These are phyloP conservation scores for Fusarium annulatum DNA, from an alignment of 2,329 filamentous ascomycete species.

Conservation along the genomic window DNA sequence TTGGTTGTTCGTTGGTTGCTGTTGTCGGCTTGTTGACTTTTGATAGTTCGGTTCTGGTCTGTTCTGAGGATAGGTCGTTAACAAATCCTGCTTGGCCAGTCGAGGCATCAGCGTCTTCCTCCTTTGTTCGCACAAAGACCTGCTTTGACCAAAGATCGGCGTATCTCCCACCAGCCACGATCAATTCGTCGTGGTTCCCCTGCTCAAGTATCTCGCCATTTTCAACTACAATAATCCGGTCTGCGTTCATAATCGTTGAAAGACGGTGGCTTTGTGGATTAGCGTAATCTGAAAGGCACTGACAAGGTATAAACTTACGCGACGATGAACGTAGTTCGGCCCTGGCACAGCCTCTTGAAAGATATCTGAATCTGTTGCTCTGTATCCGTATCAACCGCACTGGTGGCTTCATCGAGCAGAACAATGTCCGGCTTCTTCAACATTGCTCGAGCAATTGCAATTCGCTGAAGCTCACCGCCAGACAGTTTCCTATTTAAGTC, in stretches of 20 bases:
- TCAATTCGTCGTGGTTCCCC: conserved; percentile 69
- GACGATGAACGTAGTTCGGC: conserved; percentile 74
- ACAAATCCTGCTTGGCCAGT: conserved; percentile 44
- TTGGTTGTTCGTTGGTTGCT: conserved; percentile 38
- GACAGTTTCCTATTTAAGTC: conserved; percentile 65
- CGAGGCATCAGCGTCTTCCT: conserved; percentile 45
- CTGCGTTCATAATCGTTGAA: conserved; percentile 77
- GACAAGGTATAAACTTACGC: conserved; percentile 57
- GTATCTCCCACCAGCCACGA: conserved; percentile 70
- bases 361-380: conserved; percentile 75
- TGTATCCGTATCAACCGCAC: conserved; percentile 77
- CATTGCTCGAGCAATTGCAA: conserved; percentile 77
- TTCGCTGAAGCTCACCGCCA: conserved; percentile 73
- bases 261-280: conserved; percentile 66
- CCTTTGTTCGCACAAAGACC: conserved; percentile 63
- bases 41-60: conserved; percentile 49
- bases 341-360: conserved; percentile 66
- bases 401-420: conserved; percentile 82
- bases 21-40: conserved; percentile 48
- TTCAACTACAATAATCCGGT: conserved; percentile 73
- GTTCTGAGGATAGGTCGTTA: conserved; percentile 53
- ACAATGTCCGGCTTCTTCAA: conserved; percentile 80
- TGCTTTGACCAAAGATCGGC: conserved; percentile 74
- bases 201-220: conserved; percentile 72
- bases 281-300: not conserved